phyloP scores from a whole-genome alignment of 2,329 filamentous ascomycete species.

The Didymosphaeria variabile region DNA sequence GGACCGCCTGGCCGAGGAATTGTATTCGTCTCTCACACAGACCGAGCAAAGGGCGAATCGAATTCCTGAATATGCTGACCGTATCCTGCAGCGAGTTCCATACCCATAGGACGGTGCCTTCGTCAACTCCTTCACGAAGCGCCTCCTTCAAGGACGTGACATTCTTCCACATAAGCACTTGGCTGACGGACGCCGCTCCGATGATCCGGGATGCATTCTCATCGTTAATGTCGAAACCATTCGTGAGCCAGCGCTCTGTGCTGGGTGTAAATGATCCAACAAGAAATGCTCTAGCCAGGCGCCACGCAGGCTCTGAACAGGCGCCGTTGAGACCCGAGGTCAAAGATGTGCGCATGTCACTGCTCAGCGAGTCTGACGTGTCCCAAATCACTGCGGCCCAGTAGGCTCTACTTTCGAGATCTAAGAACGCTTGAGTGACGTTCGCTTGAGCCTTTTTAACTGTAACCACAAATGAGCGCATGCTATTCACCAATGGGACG shows the following conservation, averaged over 20 bases:
- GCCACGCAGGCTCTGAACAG: conserved; percentile 22
- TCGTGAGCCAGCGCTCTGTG: background rate
- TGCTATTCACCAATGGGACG: background rate
- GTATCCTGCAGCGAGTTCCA: conserved; percentile 1
- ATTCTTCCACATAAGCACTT: conserved; percentile 21
- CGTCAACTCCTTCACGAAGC: conserved; percentile 21
- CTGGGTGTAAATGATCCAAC: conserved; percentile 16
- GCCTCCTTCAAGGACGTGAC: conserved; percentile 24
- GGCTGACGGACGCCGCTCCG: conserved; percentile 16
- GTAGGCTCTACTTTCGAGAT: conserved; percentile 23
- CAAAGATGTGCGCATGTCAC: conserved; percentile 18
- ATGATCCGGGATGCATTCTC: conserved; percentile 17
- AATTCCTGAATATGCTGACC: background rate
- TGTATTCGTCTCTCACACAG: background rate
- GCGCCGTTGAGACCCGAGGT: conserved; percentile 23
- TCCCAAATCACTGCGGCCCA: conserved; percentile 25
- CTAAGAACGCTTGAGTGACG: conserved; percentile 10
- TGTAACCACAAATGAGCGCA: background rate
- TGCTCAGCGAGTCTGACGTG: conserved; percentile 14
- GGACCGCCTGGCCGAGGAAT: conserved; percentile 12
- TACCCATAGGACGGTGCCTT: conserved; percentile 11
- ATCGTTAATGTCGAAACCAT: conserved; percentile 12
- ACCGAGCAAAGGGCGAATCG: background rate
- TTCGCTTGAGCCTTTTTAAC: background rate
- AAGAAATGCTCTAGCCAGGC: conserved; percentile 17